Percentiles rank a stretch among this genome's conserved stretches.
phyloP scores from a whole-genome alignment of 1,284 basidiomycete genomes.

The Cutaneotrichosporon arboriforme region DNA sequence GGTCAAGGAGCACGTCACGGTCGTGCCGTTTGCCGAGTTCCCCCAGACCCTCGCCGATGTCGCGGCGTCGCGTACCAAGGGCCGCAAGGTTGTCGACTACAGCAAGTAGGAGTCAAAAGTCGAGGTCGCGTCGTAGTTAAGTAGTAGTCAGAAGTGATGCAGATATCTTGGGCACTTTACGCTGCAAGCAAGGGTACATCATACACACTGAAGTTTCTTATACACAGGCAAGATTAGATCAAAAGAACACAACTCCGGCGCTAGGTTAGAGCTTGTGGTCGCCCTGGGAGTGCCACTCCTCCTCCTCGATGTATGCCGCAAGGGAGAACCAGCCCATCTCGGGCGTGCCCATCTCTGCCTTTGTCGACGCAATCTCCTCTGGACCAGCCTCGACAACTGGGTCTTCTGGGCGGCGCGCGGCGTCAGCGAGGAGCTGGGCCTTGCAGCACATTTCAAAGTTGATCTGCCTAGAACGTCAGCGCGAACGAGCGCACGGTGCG shows the following conservation, averaged over 20 bases:
- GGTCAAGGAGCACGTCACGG: constrained; percentile 19
- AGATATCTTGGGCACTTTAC: too few relatives aligned
- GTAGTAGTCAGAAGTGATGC: too few relatives aligned
- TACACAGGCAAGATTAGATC: not conserved
- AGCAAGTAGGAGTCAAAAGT: constrained; percentile 52
- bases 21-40: constrained; percentile 17
- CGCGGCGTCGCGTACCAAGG: constrained; percentile 10
- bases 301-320: constrained; percentile 38
- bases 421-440: constrained; percentile 38
- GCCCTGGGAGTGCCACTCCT: constrained; percentile 32
- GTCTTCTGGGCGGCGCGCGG: constrained; percentile 29
- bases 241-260: not conserved
- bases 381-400: constrained; percentile 25
- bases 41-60: constrained; percentile 13
- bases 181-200: too few relatives aligned
- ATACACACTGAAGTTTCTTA: too few relatives aligned
- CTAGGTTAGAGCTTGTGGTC: constrained; percentile 27
- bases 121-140: too few relatives aligned
- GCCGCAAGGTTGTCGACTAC: constrained; percentile 16
- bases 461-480: constrained; percentile 30
- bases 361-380: constrained; percentile 33
- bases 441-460: constrained; percentile 42
- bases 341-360: constrained; percentile 35
- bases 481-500: not conserved
- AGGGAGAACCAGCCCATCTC: constrained; percentile 44